Evolutionary conservation across 768 basidiomycete species (phyloP).

Genomic region (Tephrocybe sp.): DNA sequence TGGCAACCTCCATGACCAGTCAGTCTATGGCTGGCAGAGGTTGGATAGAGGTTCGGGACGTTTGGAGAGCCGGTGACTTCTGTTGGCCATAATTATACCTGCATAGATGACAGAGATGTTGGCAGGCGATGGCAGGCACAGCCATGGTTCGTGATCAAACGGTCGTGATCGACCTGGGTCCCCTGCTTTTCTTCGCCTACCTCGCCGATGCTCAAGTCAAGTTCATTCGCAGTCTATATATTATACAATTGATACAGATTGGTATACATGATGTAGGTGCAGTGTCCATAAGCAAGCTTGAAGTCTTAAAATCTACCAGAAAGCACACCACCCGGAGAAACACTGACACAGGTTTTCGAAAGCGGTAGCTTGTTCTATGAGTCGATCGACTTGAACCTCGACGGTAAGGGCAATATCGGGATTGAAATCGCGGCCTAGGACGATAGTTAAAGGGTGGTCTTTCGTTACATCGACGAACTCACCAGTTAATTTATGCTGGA

Average conservation of each 20-base stretch:
- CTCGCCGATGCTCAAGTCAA: no score
- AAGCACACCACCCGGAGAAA: conserved; percentile 94
- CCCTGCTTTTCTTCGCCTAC: no score
- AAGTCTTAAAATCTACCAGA: conserved; percentile 48
- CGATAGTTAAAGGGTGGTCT: background rate
- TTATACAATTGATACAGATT: conserved; percentile 9
- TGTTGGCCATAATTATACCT: no score
- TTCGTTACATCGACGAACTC: conserved; percentile 15
- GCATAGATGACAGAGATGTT: no score
- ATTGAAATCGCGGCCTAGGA: conserved; percentile 87
- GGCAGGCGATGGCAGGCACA: no score
- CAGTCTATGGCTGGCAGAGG: no score
- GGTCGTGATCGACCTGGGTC: no score
- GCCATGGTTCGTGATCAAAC: no score
- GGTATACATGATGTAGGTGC: conserved; percentile 12
- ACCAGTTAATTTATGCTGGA: conserved; percentile 94
- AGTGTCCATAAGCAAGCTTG: conserved; percentile 5
- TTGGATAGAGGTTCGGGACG: no score
- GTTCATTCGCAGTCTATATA: background rate
- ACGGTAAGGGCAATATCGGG: conserved; percentile 73
- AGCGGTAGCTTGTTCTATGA: conserved; percentile 91
- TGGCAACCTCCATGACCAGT: conserved; percentile 5
- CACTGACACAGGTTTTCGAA: conserved; percentile 96
- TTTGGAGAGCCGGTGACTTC: no score
- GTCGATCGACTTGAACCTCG: conserved; percentile 83